A percentile compares a stretch with the other conserved stretches of the same genome.
phyloP scores from a whole-genome alignment of 1,284 basidiomycete genomes.

The Serendipita sp. region DNA sequence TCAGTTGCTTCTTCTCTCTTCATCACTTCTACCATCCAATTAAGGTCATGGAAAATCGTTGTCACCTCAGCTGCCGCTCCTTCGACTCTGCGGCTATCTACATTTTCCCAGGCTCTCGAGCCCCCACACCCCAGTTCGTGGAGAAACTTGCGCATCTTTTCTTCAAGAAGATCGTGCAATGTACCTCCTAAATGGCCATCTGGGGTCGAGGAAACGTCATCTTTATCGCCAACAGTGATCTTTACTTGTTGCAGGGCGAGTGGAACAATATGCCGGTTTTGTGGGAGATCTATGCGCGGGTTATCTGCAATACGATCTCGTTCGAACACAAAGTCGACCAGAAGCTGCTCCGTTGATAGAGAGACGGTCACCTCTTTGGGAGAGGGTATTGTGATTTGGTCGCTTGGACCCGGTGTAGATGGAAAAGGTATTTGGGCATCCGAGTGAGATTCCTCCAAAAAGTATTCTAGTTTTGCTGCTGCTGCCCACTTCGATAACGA shows the following conservation, averaged over 20 bases:
- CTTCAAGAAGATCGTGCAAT: not conserved
- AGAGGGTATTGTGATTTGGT: not conserved
- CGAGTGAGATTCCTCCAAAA: not conserved
- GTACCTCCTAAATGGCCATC: not conserved
- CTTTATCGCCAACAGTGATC: not conserved
- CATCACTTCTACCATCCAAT: not conserved
- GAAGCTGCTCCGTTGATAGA: not conserved
- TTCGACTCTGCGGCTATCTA: not conserved
- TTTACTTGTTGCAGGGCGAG: not conserved
- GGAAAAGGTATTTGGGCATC: not conserved
- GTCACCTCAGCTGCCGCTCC: not conserved
- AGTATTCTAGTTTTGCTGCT: not conserved
- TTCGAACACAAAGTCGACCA: constrained; percentile 1
- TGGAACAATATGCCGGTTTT: not conserved
- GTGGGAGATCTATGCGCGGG: not conserved
- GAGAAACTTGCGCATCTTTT: not conserved
- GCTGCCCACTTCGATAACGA: not conserved
- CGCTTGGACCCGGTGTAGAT: not conserved
- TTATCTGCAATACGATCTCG: not conserved
- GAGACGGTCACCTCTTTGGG: not conserved
- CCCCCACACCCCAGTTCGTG: not conserved
- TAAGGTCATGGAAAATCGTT: not conserved
- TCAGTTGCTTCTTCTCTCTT: not conserved
- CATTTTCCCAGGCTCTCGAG: not conserved
- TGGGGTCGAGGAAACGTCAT: not conserved